Conservation (phyloP, 1,139 yeast genomes). For the Geotrichum siamense region DNA sequence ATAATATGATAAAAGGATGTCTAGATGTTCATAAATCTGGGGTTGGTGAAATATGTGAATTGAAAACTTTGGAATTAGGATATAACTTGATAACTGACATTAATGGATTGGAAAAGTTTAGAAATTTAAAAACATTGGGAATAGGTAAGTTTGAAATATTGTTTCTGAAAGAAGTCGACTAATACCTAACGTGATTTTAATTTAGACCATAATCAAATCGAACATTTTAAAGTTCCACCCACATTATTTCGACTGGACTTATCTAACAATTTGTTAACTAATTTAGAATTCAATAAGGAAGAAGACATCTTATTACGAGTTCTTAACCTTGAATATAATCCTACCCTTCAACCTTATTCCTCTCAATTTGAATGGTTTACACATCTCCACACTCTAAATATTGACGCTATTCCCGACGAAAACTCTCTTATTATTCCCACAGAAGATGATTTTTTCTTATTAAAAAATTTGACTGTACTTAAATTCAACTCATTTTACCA, state of each 20-base stretch:
- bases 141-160: constrained; percentile 12
- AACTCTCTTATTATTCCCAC: not conserved
- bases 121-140: constrained; percentile 10
- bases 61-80: constrained; percentile 9
- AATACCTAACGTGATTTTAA: no score
- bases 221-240: not conserved
- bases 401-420: not conserved
- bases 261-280: not conserved
- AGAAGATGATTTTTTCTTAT: not conserved
- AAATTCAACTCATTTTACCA: not conserved
- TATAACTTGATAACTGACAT: constrained; percentile 21
- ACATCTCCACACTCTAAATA: constrained; percentile 1
- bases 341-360: not conserved
- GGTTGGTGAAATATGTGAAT: constrained; percentile 20
- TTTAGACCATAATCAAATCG: not conserved
- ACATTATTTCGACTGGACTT: not conserved
- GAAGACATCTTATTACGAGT: not conserved
- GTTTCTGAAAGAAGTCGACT: no score
- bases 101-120: constrained; percentile 18
- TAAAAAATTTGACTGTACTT: not conserved
- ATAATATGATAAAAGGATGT: constrained; percentile 20
- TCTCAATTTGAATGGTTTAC: not conserved
- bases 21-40: constrained; percentile 25
- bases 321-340: not conserved
- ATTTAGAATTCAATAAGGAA: no score